Conservation (phyloP, 2,329 filamentous ascomycete genomes). For the Penicillium polonicum region DNA sequence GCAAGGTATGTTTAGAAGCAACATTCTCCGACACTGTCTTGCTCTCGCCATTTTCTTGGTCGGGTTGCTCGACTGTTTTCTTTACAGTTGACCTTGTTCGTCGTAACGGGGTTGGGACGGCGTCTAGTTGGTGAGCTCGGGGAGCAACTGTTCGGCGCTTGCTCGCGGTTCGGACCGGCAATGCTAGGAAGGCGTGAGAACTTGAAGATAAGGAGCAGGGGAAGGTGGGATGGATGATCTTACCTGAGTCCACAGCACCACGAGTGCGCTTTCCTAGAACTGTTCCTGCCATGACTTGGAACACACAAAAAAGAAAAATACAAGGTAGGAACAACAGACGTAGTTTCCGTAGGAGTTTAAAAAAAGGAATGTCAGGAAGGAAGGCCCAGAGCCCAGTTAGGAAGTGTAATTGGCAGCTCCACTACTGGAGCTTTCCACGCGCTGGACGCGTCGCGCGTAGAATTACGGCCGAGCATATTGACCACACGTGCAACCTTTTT, state of each 20-base stretch:
- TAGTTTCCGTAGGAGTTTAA: not conserved
- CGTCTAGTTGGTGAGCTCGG: constrained; percentile 37
- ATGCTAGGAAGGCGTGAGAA: constrained; percentile 21
- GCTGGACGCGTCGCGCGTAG: constrained; percentile 9
- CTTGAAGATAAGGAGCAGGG: constrained; percentile 10
- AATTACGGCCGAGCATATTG: not conserved
- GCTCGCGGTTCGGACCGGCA: constrained; percentile 43
- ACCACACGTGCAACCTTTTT: not conserved
- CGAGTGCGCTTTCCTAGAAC: constrained; percentile 48
- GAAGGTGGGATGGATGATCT: constrained; percentile 20
- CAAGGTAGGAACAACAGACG: constrained; percentile 1
- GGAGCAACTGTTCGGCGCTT: constrained; percentile 51
- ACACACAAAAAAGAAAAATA: constrained; percentile 23
- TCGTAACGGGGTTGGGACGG: constrained; percentile 27
- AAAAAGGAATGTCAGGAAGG: constrained; percentile 9
- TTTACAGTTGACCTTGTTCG: constrained; percentile 41
- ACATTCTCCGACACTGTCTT: constrained; percentile 35
- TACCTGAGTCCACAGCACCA: constrained; percentile 39
- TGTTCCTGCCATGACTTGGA: constrained; percentile 39
- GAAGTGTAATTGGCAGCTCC: constrained; percentile 11
- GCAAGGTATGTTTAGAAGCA: constrained; percentile 51
- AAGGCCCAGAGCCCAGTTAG: constrained; percentile 4
- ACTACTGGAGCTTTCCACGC: not conserved
- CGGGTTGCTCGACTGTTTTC: constrained; percentile 17
- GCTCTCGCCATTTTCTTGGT: constrained; percentile 31